Percentiles rank a stretch among this genome's conserved stretches.
phyloP scores from a whole-genome alignment of 257 asterid genomes.

The Fraxinus excelsior region DNA sequence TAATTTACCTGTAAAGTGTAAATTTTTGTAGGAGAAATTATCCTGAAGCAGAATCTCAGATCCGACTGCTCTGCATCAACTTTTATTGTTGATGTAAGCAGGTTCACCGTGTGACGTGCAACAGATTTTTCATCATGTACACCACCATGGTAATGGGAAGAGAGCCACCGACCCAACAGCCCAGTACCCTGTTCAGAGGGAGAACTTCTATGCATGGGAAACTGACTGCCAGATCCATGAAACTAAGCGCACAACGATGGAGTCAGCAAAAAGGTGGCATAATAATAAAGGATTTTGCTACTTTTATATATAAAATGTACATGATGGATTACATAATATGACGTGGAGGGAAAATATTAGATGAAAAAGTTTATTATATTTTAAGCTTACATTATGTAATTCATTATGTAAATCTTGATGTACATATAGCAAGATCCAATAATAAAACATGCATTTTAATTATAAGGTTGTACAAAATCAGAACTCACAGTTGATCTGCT shows the following conservation, averaged over 20 bases:
- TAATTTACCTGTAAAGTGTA: constrained; percentile 76
- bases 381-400: no score
- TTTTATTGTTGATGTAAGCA: constrained; percentile 82
- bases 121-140: constrained; percentile 71
- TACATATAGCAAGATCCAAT: neutral
- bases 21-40: constrained; percentile 76
- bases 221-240: constrained; percentile 57
- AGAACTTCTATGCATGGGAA: constrained; percentile 43
- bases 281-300: neutral
- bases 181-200: constrained; percentile 76
- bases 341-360: no score
- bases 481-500: constrained; percentile 65
- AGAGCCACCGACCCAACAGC: constrained; percentile 81
- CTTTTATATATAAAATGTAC: no score
- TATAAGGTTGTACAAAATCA: constrained; percentile 22
- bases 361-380: no score
- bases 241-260: constrained; percentile 36
- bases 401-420: no score
- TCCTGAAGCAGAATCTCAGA: constrained; percentile 87
- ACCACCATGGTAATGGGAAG: constrained; percentile 90
- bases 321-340: no score
- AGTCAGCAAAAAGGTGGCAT: constrained; percentile 32
- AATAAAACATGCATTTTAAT: constrained; percentile 15
- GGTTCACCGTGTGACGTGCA: constrained; percentile 78
- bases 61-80: constrained; percentile 76